A percentile compares a stretch with the other conserved stretches of the same genome.
Evolutionary conservation across 2,329 filamentous ascomycete genomes (phyloP).

Genomic region (Cordyceps cateniannulata): DNA sequence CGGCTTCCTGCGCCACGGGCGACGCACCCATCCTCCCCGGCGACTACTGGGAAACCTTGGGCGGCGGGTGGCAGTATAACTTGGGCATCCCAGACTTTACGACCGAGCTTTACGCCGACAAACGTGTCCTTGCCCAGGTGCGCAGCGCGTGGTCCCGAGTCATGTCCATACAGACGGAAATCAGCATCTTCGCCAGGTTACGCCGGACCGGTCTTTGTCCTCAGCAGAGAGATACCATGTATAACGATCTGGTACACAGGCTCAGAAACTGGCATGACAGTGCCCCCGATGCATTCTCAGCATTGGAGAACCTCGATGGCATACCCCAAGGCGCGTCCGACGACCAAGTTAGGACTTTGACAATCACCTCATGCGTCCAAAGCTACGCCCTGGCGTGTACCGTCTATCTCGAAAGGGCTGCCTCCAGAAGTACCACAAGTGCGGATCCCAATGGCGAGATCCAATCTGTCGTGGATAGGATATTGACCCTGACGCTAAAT

Average conservation of each 20-base stretch:
- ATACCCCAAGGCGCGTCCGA: constrained; percentile 3
- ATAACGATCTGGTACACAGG: constrained; percentile 10
- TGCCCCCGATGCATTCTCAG: constrained; percentile 12
- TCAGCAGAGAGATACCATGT: constrained; percentile 9
- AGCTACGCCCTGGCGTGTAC: constrained; percentile 13
- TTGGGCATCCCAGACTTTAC: constrained; percentile 16
- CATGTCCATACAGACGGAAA: constrained; percentile 17
- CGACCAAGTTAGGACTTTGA: constrained; percentile 12
- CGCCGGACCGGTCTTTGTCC: background rate
- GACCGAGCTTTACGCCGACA: background rate
- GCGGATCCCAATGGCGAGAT: background rate
- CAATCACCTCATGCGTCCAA: constrained; percentile 13
- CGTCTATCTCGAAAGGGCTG: constrained; percentile 15
- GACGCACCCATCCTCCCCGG: constrained; percentile 30
- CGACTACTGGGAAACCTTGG: constrained; percentile 31
- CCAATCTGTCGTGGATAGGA: background rate
- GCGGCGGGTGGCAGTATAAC: constrained; percentile 30
- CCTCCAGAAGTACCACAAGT: background rate
- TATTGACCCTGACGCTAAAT: constrained; percentile 3
- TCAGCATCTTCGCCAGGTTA: constrained; percentile 14
- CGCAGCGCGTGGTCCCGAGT: constrained; percentile 16
- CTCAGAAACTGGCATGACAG: constrained; percentile 15
- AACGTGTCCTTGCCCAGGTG: constrained; percentile 15
- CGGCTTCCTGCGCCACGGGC: constrained; percentile 30
- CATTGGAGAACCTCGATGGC: background rate